These are phyloP conservation scores for Colletotrichum phormii DNA, from an alignment of 2,329 filamentous ascomycete species.

Conservation along the genomic window DNA sequence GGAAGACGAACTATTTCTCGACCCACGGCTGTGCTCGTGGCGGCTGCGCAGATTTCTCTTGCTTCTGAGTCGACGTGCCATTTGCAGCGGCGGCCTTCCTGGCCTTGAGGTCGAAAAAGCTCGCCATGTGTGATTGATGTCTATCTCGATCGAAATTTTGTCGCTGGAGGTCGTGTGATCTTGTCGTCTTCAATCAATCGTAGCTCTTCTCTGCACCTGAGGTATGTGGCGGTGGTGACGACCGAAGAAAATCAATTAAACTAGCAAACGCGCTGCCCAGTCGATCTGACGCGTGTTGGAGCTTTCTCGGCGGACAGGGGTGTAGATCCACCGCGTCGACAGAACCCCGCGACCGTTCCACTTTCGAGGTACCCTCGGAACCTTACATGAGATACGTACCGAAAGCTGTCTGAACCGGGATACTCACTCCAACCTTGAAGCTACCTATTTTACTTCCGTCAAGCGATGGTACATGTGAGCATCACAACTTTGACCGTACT, in stretches of 20 bases:
- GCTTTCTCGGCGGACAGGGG: slow-evolving; percentile 22
- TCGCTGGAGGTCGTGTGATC: not conserved
- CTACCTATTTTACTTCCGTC: not conserved
- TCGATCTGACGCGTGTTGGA: slow-evolving; percentile 27
- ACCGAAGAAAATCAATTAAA: slow-evolving; percentile 33
- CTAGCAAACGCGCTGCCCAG: slow-evolving; percentile 22
- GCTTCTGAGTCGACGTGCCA: slow-evolving; percentile 72
- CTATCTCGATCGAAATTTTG: not conserved
- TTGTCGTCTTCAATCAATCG: not conserved
- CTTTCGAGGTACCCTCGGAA: not conserved
- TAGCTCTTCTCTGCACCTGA: not conserved
- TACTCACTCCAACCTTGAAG: not conserved
- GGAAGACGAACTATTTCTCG: slow-evolving; percentile 87
- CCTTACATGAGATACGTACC: not conserved
- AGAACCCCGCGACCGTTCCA: slow-evolving; percentile 24
- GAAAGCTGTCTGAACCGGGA: not conserved
- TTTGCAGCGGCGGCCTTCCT: slow-evolving; percentile 81
- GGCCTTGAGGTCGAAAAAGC: slow-evolving; percentile 96
- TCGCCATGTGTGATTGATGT: slow-evolving; percentile 70
- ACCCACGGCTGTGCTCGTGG: slow-evolving; percentile 91
- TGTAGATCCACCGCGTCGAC: slow-evolving; percentile 1
- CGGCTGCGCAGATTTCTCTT: slow-evolving; percentile 68
- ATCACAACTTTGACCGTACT: too few species aligned
- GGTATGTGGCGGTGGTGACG: not conserved
- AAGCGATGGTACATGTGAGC: too few species aligned